Conservation (phyloP, 176 grass and related monocot genomes). For the Oryza officinalis region DNA sequence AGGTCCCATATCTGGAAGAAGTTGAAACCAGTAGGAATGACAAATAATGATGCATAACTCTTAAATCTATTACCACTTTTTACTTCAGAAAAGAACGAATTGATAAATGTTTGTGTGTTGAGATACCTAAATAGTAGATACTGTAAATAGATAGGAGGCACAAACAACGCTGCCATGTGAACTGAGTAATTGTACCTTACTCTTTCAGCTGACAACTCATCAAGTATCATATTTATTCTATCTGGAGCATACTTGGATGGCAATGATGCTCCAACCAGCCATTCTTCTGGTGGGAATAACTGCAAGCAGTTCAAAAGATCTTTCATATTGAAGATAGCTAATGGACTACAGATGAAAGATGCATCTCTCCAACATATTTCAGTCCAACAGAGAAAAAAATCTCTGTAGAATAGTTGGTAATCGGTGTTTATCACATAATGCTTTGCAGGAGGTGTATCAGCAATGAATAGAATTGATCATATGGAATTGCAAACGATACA, state of each 20-base stretch:
- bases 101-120: conserved; percentile 16
- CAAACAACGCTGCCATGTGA: conserved; percentile 26
- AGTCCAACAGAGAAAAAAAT: neutral
- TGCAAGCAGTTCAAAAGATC: conserved; percentile 37
- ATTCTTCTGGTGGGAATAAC: conserved; percentile 91
- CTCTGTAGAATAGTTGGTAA: neutral
- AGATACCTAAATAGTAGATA: neutral
- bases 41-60: too few relatives aligned
- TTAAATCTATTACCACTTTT: neutral
- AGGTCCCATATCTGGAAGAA: neutral
- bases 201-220: conserved; percentile 74
- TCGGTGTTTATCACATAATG: conserved; percentile 10
- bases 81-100: neutral
- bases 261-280: conserved; percentile 68
- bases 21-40: neutral
- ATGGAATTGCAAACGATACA: conserved; percentile 12
- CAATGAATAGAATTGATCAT: conserved; percentile 14
- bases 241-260: conserved; percentile 68
- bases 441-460: conserved; percentile 20
- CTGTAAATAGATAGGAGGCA: neutral
- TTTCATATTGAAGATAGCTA: conserved; percentile 16
- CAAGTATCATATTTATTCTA: conserved; percentile 68
- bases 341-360: neutral
- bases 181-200: conserved; percentile 59
- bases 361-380: conserved; percentile 9